Percentiles rank a stretch among this genome's conserved stretches.
These are phyloP conservation scores for Trichophyton verrucosum DNA, from an alignment of 2,329 filamentous ascomycete genomes.

Conservation along the genomic window DNA sequence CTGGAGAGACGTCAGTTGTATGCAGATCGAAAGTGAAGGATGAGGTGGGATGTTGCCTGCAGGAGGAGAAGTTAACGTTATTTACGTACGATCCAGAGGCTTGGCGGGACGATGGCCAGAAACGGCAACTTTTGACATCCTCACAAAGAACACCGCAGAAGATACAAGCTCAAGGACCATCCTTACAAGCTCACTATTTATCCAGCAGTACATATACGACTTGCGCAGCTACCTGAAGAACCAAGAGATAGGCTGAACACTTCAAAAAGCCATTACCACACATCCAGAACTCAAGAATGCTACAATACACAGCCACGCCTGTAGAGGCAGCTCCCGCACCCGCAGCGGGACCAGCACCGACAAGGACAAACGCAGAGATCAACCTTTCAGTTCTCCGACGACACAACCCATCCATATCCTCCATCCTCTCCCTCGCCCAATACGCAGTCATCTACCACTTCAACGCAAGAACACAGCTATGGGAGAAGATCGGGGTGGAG, in stretches of 20 bases:
- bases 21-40: background rate
- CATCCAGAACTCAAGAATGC: background rate
- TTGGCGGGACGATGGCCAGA: background rate
- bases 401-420: constrained; percentile 60
- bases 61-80: background rate
- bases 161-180: background rate
- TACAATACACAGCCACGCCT: background rate
- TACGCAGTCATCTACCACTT: constrained; percentile 82
- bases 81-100: background rate
- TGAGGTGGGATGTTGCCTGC: background rate
- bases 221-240: no score
- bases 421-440: constrained; percentile 67
- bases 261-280: background rate
- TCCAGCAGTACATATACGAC: no score
- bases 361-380: constrained; percentile 67
- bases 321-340: background rate
- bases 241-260: background rate
- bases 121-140: background rate
- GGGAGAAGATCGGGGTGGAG: constrained; percentile 79
- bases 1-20: background rate
- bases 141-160: background rate
- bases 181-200: no score
- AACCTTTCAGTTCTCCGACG: constrained; percentile 75
- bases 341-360: constrained; percentile 28
- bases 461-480: constrained; percentile 49